Evolutionary conservation across 2,329 filamentous ascomycete species (phyloP).

Genomic region (Tolypocladium guangdongense): DNA sequence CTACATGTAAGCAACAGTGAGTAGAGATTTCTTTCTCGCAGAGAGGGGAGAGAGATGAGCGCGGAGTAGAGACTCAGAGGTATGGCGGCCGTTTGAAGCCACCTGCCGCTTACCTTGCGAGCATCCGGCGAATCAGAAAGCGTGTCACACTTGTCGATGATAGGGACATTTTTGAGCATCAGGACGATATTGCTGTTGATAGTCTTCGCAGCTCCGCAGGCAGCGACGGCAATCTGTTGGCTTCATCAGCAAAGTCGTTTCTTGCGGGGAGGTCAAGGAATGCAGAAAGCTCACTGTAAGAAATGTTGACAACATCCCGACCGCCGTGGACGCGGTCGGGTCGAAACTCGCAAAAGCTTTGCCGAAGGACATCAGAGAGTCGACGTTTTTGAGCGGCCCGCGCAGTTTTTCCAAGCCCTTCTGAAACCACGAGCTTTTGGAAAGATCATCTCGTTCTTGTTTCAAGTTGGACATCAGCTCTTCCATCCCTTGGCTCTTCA

Average conservation of each 20-base stretch:
- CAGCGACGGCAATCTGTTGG: background rate
- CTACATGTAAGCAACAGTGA: background rate
- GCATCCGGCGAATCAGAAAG: background rate
- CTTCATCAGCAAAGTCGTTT: background rate
- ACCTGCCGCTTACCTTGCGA: background rate
- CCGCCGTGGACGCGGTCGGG: background rate
- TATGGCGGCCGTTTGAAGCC: background rate
- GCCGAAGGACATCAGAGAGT: background rate
- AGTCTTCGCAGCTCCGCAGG: background rate
- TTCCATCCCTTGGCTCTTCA: background rate
- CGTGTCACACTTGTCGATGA: background rate
- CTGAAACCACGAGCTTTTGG: background rate
- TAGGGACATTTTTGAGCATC: background rate
- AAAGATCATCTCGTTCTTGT: background rate
- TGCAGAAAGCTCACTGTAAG: background rate
- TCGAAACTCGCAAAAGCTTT: background rate
- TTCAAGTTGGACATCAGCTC: background rate
- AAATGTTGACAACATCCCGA: background rate
- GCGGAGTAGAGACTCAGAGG: background rate
- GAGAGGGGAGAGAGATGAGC: background rate
- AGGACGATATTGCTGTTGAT: background rate
- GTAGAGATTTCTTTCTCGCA: too few species aligned
- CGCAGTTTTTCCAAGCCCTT: background rate
- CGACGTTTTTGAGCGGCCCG: background rate
- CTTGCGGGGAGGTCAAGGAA: background rate